phyloP scores from a whole-genome alignment of 192 early-diverging fungal species.

The Gonapodya prolifera region DNA sequence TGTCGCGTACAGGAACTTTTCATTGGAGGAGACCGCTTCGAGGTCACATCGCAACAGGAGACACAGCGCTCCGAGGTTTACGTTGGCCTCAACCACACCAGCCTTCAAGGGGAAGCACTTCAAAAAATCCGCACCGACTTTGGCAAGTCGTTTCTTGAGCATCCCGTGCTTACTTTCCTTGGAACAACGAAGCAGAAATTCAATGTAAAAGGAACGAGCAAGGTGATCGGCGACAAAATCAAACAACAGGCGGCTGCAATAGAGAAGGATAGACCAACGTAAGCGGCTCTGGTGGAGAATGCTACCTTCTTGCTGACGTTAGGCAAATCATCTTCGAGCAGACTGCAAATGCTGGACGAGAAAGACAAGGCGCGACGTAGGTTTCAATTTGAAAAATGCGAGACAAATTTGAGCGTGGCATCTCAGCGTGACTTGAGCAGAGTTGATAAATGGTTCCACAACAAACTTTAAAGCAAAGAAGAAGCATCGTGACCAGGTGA shows the following conservation, averaged over 20 bases:
- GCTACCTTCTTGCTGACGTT: too few species aligned
- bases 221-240: neutral
- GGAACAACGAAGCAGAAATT: neutral
- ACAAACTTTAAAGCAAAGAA: neutral
- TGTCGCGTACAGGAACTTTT: neutral
- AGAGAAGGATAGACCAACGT: neutral
- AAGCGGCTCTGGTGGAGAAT: too few species aligned
- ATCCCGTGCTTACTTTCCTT: neutral
- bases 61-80: neutral
- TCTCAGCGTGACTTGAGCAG: too few species aligned
- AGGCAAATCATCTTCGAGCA: too few species aligned
- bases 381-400: too few species aligned
- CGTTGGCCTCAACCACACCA: neutral
- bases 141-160: neutral
- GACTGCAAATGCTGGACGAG: neutral
- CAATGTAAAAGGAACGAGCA: neutral
- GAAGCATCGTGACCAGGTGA: neutral
- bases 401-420: too few species aligned
- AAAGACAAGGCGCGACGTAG: neutral
- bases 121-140: neutral
- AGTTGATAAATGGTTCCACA: too few species aligned
- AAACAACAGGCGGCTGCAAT: neutral
- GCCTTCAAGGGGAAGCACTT: too few species aligned
- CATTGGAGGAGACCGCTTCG: neutral
- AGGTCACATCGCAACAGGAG: neutral